Evolutionary conservation across 1,139 yeast genomes (phyloP), one percentile per base, ranked within the genome.

Genomic region (Saccharomyces hybrid): DNA sequence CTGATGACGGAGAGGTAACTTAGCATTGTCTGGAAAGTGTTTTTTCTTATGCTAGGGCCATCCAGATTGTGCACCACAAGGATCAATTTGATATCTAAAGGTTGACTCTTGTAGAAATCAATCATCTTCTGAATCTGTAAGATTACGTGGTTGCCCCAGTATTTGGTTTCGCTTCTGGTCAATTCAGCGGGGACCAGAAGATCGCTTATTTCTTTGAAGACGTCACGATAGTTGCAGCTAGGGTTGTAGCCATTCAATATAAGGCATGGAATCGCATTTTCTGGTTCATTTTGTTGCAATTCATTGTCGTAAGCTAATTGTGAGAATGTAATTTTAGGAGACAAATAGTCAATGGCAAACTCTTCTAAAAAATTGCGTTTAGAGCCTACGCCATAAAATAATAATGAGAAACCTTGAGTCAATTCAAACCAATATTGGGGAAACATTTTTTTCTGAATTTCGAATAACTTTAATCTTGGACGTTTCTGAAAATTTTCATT

Each of bases 241-340:
- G 96, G 88, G 61, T 88, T 88, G 66, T 83, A 91, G 0, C 97
- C 98, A 69, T 91, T 91, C 5, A 88, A 79, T 0, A 89, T 90
- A 50, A 91, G 68, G 1, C 81, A 80, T 1, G 80, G 79, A 0
- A 72, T 62, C 47, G 69, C 70, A 11, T 61, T 57, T 13, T 51
- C 55, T 1, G 48, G 52, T 31, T 49, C 32, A 5, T 46, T 34
- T 13, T 47, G 49, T 8, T 48, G 47, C 19, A 48, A 50, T 11
- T 48, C 46, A 23, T 53, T 38, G 2, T 38, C 25, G 11, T 38
- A 38, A 16, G 44, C 44, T 11, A 16, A n/a, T 47, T 50, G 55
- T 2, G 53, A 48, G 38, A 51, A 47, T 3, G 62, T 60, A 23
- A 67, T 50, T 29, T 60, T 62, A 13, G 61, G 63, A 2, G 69